Base-by-base conservation (phyloP, 2,329 filamentous ascomycete genomes). In the Aspergillus felis region DNA sequence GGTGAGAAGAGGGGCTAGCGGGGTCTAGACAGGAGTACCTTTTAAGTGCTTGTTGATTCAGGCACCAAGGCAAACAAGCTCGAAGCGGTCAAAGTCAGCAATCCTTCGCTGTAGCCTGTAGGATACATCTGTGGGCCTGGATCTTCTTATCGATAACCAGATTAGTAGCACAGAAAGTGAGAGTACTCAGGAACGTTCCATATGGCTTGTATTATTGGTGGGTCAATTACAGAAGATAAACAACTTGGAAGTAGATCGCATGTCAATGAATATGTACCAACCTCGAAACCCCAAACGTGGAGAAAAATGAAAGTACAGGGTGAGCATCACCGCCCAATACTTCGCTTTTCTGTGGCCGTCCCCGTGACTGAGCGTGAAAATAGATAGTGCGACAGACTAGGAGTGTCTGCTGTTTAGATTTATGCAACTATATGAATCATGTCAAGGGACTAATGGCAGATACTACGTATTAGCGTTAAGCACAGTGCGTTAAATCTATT, bases 61-160 rank as follows among this genome's bases (percentile, higher is more conserved):
- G 51, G 44, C 20, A 53, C 10, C 24, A 28, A 49, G 25, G 46
- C 29, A 47, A 41, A 46, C 32, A 55, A 6, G 14, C 14, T 38
- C 14, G 32, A 38, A 38, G 32, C 32, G 32, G 32, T 38, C 32
- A 38, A 17, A 35, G 32, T 17, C 32, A 7, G 32, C 32, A 38
- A 14, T 38, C 32, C 6, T 38, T 38, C 32, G 6, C 14, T 17
- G 32, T 7, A 38, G 2, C 5, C 14, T 17, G 32, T 7, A 38
- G 2, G 14, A 7, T 4, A 17, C 1, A 17, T 38, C 5, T 50
- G 56, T 50, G 27, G 56, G 53, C 17, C 51, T 52, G 51, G 57
- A 41, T 49, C 44, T 28, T 27, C 55, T 68, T 71, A 71, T 71
- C 66, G 68, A 71, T 71, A 71, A 69, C 50, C 46, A 20, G 24